A percentile compares a stretch with the other conserved stretches of the same genome.
Evolutionary conservation across 139 green algal species (phyloP).

Genomic region (Chlorella sp.): DNA sequence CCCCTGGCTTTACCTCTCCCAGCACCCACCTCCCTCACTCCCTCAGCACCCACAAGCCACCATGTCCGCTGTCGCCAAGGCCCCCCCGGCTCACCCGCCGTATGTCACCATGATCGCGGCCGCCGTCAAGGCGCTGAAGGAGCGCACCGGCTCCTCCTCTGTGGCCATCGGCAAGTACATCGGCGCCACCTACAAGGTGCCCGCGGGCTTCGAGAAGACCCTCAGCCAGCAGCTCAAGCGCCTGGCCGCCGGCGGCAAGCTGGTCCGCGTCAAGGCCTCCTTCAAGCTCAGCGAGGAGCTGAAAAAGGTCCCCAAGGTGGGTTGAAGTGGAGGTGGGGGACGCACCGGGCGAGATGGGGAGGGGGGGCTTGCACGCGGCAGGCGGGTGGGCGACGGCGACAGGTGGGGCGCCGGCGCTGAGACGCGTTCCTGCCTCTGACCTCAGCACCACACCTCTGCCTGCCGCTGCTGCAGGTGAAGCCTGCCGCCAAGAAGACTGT

Average conservation of each 20-base stretch:
- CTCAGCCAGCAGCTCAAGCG: slow-evolving; percentile 64
- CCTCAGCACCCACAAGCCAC: background rate
- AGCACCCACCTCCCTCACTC: no score
- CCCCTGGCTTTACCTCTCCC: background rate
- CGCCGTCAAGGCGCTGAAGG: slow-evolving; percentile 81
- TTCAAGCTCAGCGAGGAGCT: slow-evolving; percentile 70
- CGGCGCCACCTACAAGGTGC: slow-evolving; percentile 65
- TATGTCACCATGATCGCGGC: slow-evolving; percentile 61
- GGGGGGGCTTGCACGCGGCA: no score
- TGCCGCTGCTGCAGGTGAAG: background rate
- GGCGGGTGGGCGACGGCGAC: background rate
- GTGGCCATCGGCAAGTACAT: slow-evolving; percentile 86
- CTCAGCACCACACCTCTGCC: slow-evolving; percentile 22
- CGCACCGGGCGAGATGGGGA: no score
- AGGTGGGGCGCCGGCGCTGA: background rate
- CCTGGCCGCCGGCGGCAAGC: slow-evolving; percentile 57
- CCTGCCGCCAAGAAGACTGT: background rate
- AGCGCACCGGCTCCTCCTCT: slow-evolving; percentile 72
- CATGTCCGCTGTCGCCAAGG: slow-evolving; percentile 9
- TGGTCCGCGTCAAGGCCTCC: slow-evolving; percentile 69
- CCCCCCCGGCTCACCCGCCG: slow-evolving; percentile 24
- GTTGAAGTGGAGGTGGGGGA: no score
- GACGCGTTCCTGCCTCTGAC: no score
- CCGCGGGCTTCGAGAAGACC: slow-evolving; percentile 59
- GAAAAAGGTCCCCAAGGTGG: slow-evolving; percentile 50